phyloP scores from a whole-genome alignment of 2,329 filamentous ascomycete species.

The Pestalotiopsis fici region DNA sequence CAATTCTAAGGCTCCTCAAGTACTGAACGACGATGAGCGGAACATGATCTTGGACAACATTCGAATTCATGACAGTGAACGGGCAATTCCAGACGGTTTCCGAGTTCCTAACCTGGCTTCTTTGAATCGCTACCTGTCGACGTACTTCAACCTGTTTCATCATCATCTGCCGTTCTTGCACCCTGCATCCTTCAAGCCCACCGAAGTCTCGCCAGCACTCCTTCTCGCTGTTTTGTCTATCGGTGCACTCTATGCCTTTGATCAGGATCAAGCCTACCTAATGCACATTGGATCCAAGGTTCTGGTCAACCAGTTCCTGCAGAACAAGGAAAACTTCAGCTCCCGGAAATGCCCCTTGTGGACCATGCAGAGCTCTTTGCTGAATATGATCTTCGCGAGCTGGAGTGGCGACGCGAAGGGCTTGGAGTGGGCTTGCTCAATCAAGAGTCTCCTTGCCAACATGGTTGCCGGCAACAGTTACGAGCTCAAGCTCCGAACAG shows the following conservation, averaged over 20 bases:
- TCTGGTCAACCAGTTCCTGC: conserved; percentile 92
- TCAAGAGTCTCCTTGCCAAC: conserved; percentile 96
- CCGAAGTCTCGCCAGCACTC: conserved; percentile 77
- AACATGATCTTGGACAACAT: conserved; percentile 86
- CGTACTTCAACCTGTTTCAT: conserved; percentile 96
- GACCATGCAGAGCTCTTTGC: conserved; percentile 95
- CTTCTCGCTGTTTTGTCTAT: conserved; percentile 91
- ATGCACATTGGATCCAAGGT: conserved; percentile 97
- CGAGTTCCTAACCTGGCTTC: conserved; percentile 78
- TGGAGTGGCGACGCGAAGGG: conserved; percentile 99
- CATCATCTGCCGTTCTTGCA: conserved; percentile 96
- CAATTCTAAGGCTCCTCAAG: conserved; percentile 72
- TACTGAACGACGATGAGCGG: conserved; percentile 82
- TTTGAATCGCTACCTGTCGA: conserved; percentile 89
- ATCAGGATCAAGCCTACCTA: conserved; percentile 95
- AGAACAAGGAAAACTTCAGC: conserved; percentile 98
- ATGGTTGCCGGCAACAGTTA: conserved; percentile 98
- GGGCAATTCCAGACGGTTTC: conserved; percentile 84
- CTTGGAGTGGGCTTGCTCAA: conserved; percentile 97
- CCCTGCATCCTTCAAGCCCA: conserved; percentile 84
- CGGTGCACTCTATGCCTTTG: conserved; percentile 93
- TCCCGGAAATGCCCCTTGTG: conserved; percentile 95
- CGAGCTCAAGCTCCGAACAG: conserved; percentile 89
- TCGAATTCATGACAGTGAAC: conserved; percentile 76
- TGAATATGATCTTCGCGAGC: conserved; percentile 99